phyloP scores from a whole-genome alignment of 331 rosid genomes.

The Phaseolus coccineus region DNA sequence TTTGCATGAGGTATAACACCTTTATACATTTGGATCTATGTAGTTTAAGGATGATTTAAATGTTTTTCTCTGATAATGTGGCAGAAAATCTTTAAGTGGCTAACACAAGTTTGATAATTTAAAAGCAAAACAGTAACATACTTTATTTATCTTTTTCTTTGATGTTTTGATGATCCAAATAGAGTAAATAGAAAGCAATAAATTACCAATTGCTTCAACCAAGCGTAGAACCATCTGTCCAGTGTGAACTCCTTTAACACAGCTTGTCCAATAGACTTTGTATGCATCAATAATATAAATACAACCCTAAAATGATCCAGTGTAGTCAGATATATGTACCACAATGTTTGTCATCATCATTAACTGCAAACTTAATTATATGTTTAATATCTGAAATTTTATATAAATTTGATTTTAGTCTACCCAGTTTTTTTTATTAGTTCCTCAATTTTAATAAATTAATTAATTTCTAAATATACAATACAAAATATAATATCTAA shows the following conservation, averaged over 20 bases:
- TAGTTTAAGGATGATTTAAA: slow-evolving; percentile 3
- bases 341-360: slow-evolving; percentile 20
- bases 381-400: too few relatives aligned
- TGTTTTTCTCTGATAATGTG: slow-evolving; percentile 16
- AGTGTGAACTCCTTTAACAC: slow-evolving; percentile 89
- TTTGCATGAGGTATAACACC: slow-evolving; percentile 11
- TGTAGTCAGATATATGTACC: slow-evolving; percentile 34
- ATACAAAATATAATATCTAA: too few relatives aligned
- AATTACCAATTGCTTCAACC: slow-evolving; percentile 96
- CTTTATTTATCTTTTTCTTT: neutral
- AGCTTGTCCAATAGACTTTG: slow-evolving; percentile 92
- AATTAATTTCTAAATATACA: too few relatives aligned
- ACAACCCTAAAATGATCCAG: slow-evolving; percentile 73
- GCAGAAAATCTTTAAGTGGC: slow-evolving; percentile 1
- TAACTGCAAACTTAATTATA: neutral
- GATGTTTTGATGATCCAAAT: slow-evolving; percentile 28
- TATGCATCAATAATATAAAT: slow-evolving; percentile 82
- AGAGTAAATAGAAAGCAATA: slow-evolving; percentile 5
- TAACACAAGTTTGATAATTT: neutral
- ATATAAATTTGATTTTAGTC: neutral
- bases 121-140: neutral
- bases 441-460: too few relatives aligned
- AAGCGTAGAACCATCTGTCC: slow-evolving; percentile 93
- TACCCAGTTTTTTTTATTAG: too few relatives aligned
- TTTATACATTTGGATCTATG: neutral